Conservation (phyloP, 345 rosid genomes). For the Eutrema heterophyllum region DNA sequence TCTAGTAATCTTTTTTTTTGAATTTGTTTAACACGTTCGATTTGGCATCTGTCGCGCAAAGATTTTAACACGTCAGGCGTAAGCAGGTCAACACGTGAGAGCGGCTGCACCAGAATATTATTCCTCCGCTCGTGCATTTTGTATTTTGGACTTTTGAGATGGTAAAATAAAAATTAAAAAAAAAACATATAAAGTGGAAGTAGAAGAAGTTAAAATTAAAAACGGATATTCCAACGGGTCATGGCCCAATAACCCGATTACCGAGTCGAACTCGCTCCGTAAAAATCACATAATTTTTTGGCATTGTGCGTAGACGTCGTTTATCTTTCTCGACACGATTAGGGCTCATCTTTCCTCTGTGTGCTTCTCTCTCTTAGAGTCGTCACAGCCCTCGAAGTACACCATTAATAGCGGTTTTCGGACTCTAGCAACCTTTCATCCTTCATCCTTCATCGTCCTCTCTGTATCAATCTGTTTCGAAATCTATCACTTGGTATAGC, state of each 20-base stretch:
- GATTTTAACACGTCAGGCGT: too few species aligned
- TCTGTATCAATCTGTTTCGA: background rate
- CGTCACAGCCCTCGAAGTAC: background rate
- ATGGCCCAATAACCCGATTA: conserved; percentile 19
- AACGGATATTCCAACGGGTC: background rate
- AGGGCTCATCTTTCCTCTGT: conserved; percentile 3
- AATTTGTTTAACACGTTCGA: too few species aligned
- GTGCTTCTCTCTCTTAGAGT: conserved; percentile 6
- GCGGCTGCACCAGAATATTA: too few species aligned
- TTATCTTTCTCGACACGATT: conserved; percentile 12
- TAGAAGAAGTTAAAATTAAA: background rate
- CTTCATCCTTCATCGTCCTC: background rate
- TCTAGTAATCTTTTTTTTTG: too few species aligned
- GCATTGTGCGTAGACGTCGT: too few species aligned
- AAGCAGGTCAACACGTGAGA: too few species aligned
- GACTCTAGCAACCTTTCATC: background rate
- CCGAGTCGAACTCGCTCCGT: conserved; percentile 21
- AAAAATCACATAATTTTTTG: background rate
- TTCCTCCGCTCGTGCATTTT: too few species aligned
- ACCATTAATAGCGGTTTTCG: background rate
- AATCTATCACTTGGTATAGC: background rate
- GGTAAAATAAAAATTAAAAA: background rate
- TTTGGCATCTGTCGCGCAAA: too few species aligned
- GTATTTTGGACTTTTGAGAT: too few species aligned
- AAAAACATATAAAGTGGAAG: background rate